Evolutionary conservation across 2,329 filamentous ascomycete genomes (phyloP), one percentile per base, ranked within the genome.

Genomic region (Dactylonectria macrodidyma): DNA sequence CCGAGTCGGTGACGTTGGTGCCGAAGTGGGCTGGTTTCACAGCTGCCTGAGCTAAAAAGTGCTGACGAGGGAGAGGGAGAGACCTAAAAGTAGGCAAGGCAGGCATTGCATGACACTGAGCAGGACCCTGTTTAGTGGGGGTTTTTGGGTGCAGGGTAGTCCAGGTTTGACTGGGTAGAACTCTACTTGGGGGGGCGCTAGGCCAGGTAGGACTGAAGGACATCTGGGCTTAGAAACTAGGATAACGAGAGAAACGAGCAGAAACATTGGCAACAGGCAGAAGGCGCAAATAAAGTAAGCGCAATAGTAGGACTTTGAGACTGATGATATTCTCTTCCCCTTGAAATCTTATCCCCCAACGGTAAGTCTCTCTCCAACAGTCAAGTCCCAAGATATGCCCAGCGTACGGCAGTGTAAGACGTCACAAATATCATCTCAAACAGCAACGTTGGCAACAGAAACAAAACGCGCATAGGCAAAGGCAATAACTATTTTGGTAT

Each of bases 1-100:
- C 26, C 26, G 70, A 69, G 67, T 65, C 60, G 72, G 74, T 76
- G 74, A 76, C 74, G 74, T 75, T 75, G 57, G 62, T 57, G 66
- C 61, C 61, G 62, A 66, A 56, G 62, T 66, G 61, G 68, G 60
- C 51, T 71, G 60, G 73, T 75, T 75, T 75, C 72, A 73, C 54
- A 74, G 70, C 64, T 73, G 73, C 70, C 73, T 72, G 70, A 72
- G 69, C 70, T 73, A 73, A 74, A 74, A 70, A 74, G 62, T 64
- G 57, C n/a, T 26, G 54, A 47, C 58, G 34, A 55, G 51, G 26
- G 26, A 30, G 26, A 30, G 34, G 48, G 51, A 7, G 26, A 30
- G 26, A 30, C 26, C 26, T 30, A 30, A 30, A 30, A 30, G 26
- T 30, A 30, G 26, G 26, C 26, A 30, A 19, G 19, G 38, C n/a